Conservation (phyloP, 2,329 filamentous ascomycete genomes). For the Sarocladium oryzae region DNA sequence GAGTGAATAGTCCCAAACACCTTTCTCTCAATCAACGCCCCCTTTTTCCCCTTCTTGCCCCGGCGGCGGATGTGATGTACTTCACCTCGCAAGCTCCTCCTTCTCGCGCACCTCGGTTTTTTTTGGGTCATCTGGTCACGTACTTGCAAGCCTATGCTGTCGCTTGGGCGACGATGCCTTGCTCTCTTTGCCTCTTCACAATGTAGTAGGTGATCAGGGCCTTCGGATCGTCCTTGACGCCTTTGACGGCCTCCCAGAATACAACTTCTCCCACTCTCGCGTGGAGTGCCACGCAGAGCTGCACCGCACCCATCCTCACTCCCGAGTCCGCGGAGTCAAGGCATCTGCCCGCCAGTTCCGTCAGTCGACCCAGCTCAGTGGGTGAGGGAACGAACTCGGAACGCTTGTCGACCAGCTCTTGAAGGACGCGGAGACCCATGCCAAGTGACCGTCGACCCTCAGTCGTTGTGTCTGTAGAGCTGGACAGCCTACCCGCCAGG, state of each 20-base stretch:
- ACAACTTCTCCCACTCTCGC: conserved; percentile 48
- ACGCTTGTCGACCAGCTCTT: conserved; percentile 48
- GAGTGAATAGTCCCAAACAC: background rate
- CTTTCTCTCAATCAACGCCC: too few species aligned
- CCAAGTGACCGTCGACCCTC: conserved; percentile 47
- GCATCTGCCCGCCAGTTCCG: conserved; percentile 46
- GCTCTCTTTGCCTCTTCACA: conserved; percentile 60
- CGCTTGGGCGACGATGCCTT: conserved; percentile 13
- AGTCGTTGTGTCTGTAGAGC: conserved; percentile 31
- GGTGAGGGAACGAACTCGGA: conserved; percentile 43
- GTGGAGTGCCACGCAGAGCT: conserved; percentile 70
- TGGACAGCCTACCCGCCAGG: conserved; percentile 41
- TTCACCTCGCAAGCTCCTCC: background rate
- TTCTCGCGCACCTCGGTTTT: background rate
- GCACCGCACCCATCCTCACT: conserved; percentile 68
- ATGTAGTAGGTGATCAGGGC: conserved; percentile 78
- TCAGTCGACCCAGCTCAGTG: conserved; percentile 44
- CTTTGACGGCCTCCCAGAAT: conserved; percentile 64
- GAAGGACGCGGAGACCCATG: conserved; percentile 59
- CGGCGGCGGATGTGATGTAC: background rate
- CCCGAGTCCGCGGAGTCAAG: conserved; percentile 55
- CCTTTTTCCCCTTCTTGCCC: too few species aligned
- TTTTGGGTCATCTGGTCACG: background rate
- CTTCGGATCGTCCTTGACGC: conserved; percentile 64
- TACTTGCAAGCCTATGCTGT: conserved; percentile 9